Evolutionary conservation across 768 basidiomycete genomes (phyloP).

Genomic region (Hericium coralloides): DNA sequence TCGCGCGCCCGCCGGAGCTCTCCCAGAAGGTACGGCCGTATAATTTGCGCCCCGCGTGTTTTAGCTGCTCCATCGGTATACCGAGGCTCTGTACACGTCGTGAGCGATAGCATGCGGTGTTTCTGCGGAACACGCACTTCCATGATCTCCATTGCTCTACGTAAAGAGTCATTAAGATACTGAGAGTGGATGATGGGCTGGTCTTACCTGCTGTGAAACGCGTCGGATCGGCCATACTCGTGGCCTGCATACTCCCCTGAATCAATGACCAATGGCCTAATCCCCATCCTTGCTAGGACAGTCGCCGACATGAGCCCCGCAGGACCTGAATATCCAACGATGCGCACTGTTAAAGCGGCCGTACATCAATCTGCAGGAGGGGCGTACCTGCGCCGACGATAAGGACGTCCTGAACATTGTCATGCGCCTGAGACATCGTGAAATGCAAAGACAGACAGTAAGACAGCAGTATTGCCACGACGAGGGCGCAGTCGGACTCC

Average conservation of each 20-base stretch:
- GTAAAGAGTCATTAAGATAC: background rate
- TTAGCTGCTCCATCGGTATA: slow-evolving; percentile 4
- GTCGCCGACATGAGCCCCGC: slow-evolving; percentile 4
- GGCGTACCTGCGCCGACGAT: slow-evolving; percentile 5
- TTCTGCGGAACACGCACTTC: background rate
- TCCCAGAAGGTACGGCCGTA: slow-evolving; percentile 7
- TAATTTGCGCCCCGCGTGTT: slow-evolving; percentile 2
- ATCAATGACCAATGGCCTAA: slow-evolving; percentile 3
- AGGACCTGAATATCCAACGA: background rate
- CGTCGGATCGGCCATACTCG: slow-evolving; percentile 5
- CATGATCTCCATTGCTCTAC: slow-evolving; percentile 5
- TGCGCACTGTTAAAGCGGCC: too few species aligned
- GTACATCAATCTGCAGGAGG: too few species aligned
- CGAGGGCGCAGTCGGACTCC: too few species aligned
- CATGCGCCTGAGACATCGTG: too few species aligned
- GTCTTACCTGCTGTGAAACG: slow-evolving; percentile 2
- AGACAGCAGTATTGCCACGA: too few species aligned
- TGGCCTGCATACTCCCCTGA: slow-evolving; percentile 4
- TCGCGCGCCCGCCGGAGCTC: background rate
- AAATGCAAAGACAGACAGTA: too few species aligned
- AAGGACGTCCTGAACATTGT: slow-evolving; percentile 1
- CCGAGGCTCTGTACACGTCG: slow-evolving; percentile 3
- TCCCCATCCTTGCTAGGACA: slow-evolving; percentile 3
- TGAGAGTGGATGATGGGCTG: background rate
- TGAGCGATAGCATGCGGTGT: background rate